These are phyloP conservation scores for Zygosaccharomyces bailii DNA, from an alignment of 805 yeast genomes.

Conservation along the genomic window DNA sequence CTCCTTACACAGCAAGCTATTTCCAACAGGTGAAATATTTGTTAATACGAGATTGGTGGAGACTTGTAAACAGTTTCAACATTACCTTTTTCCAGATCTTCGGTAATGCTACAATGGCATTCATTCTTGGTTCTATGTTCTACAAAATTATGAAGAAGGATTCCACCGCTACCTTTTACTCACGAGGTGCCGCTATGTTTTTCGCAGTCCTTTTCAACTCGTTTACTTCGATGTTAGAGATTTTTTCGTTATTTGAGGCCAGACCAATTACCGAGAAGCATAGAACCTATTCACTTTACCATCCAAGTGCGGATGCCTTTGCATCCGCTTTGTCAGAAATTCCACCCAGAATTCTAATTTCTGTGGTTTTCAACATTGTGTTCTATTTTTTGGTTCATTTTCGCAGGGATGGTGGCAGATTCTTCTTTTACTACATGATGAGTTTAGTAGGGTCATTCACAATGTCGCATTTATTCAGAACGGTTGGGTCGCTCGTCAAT, in stretches of 20 bases:
- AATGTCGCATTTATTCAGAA: conserved; percentile 55
- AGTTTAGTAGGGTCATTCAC: conserved; percentile 43
- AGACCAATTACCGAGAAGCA: conserved; percentile 59
- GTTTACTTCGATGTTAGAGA: conserved; percentile 56
- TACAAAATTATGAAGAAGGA: conserved; percentile 42
- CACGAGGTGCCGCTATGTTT: conserved; percentile 62
- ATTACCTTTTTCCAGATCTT: conserved; percentile 41
- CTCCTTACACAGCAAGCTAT: conserved; percentile 55
- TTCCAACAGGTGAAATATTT: conserved; percentile 49
- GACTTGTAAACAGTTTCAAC: conserved; percentile 50
- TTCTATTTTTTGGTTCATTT: conserved; percentile 54
- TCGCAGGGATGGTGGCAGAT: conserved; percentile 49
- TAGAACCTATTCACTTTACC: conserved; percentile 52
- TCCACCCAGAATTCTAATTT: conserved; percentile 46
- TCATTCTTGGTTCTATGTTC: conserved; percentile 55
- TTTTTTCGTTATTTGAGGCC: conserved; percentile 51
- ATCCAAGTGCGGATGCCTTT: conserved; percentile 57
- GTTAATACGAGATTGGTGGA: conserved; percentile 45
- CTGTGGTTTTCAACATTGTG: conserved; percentile 47
- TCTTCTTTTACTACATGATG: conserved; percentile 50
- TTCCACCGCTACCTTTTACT: conserved; percentile 47
- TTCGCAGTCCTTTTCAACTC: conserved; percentile 64
- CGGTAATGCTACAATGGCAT: conserved; percentile 51
- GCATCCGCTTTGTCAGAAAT: conserved; percentile 51
- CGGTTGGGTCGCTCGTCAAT: conserved; percentile 48